Conservation (phyloP, 129 eudicot species). For the Helianthus annuus region HanXRQr2.0-SUNRISE NC_035446.2:74987143-74987642, state of each 20-base stretch:
- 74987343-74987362: slow-evolving; percentile 85
- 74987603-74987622: not conserved
- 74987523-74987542: slow-evolving; percentile 57
- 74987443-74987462: slow-evolving; percentile 32
- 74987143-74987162: slow-evolving; percentile 90
- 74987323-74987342: slow-evolving; percentile 69
- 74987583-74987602: slow-evolving; percentile 46
- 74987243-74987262: slow-evolving; percentile 61
- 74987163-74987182: slow-evolving; percentile 89
- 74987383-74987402: slow-evolving; percentile 75
- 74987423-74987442: slow-evolving; percentile 53
- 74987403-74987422: slow-evolving; percentile 66
- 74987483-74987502: slow-evolving; percentile 53
- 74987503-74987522: slow-evolving; percentile 46
- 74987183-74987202: slow-evolving; percentile 93
- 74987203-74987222: slow-evolving; percentile 85
- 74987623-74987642: not conserved
- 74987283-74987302: slow-evolving; percentile 72
- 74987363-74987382: slow-evolving; percentile 93
- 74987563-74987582: slow-evolving; percentile 97
- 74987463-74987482: slow-evolving; percentile 51
- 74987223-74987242: slow-evolving; percentile 70
- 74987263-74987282: slow-evolving; percentile 41
- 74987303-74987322: slow-evolving; percentile 90
- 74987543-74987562: slow-evolving; percentile 70